phyloP scores from a whole-genome alignment of 306 rosid species.

The Cucurbita maxima region DNA sequence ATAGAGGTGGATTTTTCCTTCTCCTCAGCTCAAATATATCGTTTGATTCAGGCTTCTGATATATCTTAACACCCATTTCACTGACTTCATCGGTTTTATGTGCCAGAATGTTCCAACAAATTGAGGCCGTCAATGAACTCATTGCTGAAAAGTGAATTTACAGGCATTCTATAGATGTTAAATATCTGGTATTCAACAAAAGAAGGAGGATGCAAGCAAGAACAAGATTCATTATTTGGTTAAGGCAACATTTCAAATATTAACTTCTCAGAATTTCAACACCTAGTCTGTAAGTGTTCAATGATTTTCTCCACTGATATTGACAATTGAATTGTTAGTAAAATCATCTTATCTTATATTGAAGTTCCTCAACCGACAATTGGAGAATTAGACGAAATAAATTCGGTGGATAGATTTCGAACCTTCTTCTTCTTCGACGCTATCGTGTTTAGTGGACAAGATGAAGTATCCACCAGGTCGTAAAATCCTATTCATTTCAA shows the following conservation, averaged over 20 bases:
- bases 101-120: slow-evolving; percentile 95
- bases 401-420: background rate
- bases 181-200: background rate
- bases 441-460: slow-evolving; percentile 65
- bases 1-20: slow-evolving; percentile 68
- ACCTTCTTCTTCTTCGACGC: slow-evolving; percentile 90
- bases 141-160: slow-evolving; percentile 47
- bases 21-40: slow-evolving; percentile 68
- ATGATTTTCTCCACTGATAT: background rate
- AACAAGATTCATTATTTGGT: background rate
- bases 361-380: background rate
- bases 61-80: slow-evolving; percentile 77
- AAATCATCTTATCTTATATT: background rate
- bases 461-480: slow-evolving; percentile 81
- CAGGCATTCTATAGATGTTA: background rate
- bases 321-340: background rate
- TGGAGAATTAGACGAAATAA: background rate
- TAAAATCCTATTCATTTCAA: slow-evolving; percentile 86
- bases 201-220: background rate
- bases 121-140: slow-evolving; percentile 48
- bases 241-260: background rate
- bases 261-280: background rate
- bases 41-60: slow-evolving; percentile 86
- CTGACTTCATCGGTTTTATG: slow-evolving; percentile 76
- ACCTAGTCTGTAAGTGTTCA: background rate